Evolutionary conservation across 139 green algal species (phyloP).

Genomic region (Chlamydomonas incerta): DNA sequence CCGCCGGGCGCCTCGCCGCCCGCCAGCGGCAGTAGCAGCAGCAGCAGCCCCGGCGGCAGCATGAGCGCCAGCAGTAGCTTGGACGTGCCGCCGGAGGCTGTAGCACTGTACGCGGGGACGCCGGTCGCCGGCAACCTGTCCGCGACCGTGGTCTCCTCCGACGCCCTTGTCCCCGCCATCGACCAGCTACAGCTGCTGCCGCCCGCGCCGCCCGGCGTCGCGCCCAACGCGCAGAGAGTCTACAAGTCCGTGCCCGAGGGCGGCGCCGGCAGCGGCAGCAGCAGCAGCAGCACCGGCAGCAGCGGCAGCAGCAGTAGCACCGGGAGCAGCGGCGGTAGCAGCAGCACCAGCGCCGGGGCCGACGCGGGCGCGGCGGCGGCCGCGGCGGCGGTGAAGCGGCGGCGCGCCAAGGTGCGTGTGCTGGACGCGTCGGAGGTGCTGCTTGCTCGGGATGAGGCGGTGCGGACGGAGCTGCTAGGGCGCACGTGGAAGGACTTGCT

Average conservation of each 20-base stretch:
- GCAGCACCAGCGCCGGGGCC: neutral
- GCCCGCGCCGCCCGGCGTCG: neutral
- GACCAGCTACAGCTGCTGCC: slow-evolving; percentile 5
- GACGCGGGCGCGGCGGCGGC: neutral
- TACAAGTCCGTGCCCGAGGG: neutral
- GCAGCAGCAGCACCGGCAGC: neutral
- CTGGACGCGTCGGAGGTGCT: slow-evolving; percentile 33
- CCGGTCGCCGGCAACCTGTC: slow-evolving; percentile 2
- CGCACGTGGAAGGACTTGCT: slow-evolving; percentile 32
- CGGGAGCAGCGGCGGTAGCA: neutral
- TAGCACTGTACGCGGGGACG: slow-evolving; percentile 2
- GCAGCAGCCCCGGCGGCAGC: no score
- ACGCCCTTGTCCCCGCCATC: neutral
- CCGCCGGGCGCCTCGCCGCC: neutral
- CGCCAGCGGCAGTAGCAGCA: no score
- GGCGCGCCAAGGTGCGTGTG: neutral
- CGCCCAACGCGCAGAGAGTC: neutral
- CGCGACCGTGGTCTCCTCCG: neutral
- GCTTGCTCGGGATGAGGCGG: slow-evolving; percentile 38
- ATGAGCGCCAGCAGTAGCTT: no score
- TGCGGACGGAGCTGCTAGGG: slow-evolving; percentile 37
- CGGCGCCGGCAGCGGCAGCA: neutral
- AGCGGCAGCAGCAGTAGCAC: neutral
- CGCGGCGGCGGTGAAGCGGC: neutral
- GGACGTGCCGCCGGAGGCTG: neutral